phyloP scores from a whole-genome alignment of 108 stramenopile species.

The Nannochloropsis gaditana region DNA sequence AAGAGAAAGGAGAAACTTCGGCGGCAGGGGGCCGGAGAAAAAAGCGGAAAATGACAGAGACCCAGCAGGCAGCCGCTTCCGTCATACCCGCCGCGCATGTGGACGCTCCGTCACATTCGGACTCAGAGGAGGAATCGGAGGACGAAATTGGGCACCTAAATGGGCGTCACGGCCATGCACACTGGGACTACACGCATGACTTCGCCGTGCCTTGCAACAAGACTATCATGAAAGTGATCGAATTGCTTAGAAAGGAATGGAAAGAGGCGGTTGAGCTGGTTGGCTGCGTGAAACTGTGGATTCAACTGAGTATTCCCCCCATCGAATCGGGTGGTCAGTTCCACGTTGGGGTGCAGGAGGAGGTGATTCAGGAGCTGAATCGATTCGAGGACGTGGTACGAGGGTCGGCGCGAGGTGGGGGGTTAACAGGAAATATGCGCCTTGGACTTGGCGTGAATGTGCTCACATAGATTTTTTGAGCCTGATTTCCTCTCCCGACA shows the following conservation, averaged over 20 bases:
- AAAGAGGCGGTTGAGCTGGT: background rate
- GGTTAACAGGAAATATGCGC: background rate
- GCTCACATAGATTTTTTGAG: background rate
- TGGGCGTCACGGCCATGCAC: background rate
- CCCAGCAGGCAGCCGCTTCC: too few species aligned
- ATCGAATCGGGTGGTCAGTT: constrained; percentile 6
- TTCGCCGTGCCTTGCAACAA: background rate
- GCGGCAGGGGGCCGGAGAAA: background rate
- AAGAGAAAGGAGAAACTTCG: background rate
- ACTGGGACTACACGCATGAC: constrained; percentile 4
- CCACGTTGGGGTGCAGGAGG: constrained; percentile 2
- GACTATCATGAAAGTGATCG: background rate
- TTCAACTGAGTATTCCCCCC: background rate
- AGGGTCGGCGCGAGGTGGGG: background rate
- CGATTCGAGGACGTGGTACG: constrained; percentile 2
- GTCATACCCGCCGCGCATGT: background rate
- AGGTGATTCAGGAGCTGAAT: background rate
- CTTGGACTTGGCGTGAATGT: background rate
- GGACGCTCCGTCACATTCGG: background rate
- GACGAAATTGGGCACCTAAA: background rate
- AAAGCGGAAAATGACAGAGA: background rate
- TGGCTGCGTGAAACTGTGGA: background rate
- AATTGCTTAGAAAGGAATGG: background rate
- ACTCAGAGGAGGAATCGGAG: constrained; percentile 17
- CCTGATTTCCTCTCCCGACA: background rate